Conservation (phyloP, 2,329 filamentous ascomycete genomes). For the Colletotrichum sp. region DNA sequence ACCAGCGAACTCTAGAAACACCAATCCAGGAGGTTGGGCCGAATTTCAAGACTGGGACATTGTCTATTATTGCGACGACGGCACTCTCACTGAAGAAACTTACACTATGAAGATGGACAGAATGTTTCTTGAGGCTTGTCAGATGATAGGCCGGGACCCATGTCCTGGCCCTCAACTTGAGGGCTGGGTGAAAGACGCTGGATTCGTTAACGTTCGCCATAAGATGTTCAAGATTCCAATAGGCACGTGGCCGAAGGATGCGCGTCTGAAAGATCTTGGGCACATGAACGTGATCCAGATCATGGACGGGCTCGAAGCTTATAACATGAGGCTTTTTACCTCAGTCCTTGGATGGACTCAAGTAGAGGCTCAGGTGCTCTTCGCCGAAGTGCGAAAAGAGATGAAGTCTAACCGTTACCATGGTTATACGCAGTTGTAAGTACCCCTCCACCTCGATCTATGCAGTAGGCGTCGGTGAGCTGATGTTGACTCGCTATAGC, state of each 20-base stretch:
- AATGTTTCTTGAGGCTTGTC: background rate
- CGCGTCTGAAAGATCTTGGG: conserved; percentile 34
- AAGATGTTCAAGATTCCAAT: conserved; percentile 34
- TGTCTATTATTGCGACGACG: conserved; percentile 26
- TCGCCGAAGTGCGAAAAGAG: conserved; percentile 25
- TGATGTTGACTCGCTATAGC: too few relatives aligned
- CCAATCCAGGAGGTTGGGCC: conserved; percentile 37
- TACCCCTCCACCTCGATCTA: background rate
- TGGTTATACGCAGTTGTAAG: background rate
- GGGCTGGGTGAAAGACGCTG: conserved; percentile 38
- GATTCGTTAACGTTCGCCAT: conserved; percentile 38
- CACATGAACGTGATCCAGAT: conserved; percentile 16
- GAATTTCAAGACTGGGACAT: conserved; percentile 28
- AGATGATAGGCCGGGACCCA: conserved; percentile 26
- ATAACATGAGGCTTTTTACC: conserved; percentile 30
- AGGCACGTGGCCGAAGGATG: conserved; percentile 41
- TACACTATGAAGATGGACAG: conserved; percentile 19
- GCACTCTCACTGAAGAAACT: conserved; percentile 3
- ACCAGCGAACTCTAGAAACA: conserved; percentile 24
- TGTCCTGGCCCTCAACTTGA: conserved; percentile 31
- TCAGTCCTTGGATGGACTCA: conserved; percentile 30
- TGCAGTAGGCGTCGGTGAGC: too few relatives aligned
- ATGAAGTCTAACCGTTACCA: conserved; percentile 19
- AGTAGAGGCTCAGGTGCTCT: conserved; percentile 30
- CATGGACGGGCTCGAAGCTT: conserved; percentile 26